Percentiles rank a stretch among this genome's conserved stretches.
These are phyloP conservation scores for Ascosphaera pollenicola DNA, from an alignment of 2,329 filamentous ascomycete species.

Conservation along the genomic window DNA sequence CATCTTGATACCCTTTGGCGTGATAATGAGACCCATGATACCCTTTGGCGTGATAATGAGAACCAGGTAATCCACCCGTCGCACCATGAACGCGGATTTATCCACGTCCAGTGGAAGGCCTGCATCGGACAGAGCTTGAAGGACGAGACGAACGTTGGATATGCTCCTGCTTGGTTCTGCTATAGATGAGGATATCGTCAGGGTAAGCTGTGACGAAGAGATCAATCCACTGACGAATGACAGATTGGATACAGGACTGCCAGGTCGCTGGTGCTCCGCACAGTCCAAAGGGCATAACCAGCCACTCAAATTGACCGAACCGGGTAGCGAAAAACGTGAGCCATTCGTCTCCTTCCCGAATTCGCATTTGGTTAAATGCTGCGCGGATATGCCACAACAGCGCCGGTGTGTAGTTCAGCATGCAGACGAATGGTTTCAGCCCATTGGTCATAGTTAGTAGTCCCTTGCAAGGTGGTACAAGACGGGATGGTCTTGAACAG, in stretches of 20 bases:
- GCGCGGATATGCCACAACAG: no score
- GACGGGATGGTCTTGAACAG: no score
- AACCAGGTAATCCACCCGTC: constrained; percentile 6
- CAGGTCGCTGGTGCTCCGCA: constrained; percentile 6
- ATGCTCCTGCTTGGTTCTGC: background rate
- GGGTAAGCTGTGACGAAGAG: background rate
- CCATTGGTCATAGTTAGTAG: no score
- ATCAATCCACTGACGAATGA: constrained; percentile 5
- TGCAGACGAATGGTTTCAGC: no score
- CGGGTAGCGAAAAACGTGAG: constrained; percentile 6
- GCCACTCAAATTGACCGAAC: constrained; percentile 7
- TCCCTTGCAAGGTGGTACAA: no score
- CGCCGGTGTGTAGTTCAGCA: no score
- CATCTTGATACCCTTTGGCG: constrained; percentile 4
- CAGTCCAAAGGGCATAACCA: constrained; percentile 7
- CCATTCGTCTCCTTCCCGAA: constrained; percentile 6
- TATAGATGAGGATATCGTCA: constrained; percentile 1
- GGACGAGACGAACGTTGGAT: background rate
- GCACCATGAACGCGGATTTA: constrained; percentile 6
- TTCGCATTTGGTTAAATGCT: no score
- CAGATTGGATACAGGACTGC: constrained; percentile 6
- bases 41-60: constrained; percentile 5
- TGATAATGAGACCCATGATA: constrained; percentile 6
- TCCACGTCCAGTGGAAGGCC: constrained; percentile 1
- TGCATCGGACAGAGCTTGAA: background rate